Percentiles rank a stretch among this genome's conserved stretches.
These are phyloP conservation scores for Musa schizocarpa DNA, from an alignment of 176 grass and related monocot genomes.

Conservation along the genomic window DNA sequence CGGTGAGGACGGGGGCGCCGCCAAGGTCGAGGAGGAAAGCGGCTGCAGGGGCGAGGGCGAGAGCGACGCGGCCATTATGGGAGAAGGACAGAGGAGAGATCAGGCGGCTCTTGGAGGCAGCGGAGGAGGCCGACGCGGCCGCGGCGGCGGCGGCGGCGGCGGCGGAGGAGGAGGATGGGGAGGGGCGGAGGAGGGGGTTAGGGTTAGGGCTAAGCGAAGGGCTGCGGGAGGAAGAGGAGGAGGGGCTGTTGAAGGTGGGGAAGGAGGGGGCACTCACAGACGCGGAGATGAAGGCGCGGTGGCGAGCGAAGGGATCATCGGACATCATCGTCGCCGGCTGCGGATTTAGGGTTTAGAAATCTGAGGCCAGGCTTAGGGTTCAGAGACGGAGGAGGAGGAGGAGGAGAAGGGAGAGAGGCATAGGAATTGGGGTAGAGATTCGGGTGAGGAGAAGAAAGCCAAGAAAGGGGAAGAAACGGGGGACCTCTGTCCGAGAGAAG, in stretches of 20 bases:
- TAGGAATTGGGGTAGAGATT: not conserved
- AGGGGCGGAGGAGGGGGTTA: constrained; percentile 34
- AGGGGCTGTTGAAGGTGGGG: constrained; percentile 42
- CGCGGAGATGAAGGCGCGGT: constrained; percentile 63
- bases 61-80: constrained; percentile 60
- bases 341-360: constrained; percentile 50
- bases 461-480: no score
- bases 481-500: no score
- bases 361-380: constrained; percentile 17
- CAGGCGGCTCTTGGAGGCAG: constrained; percentile 11
- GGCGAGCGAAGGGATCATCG: constrained; percentile 42
- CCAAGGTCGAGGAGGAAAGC: constrained; percentile 91
- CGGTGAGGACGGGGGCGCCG: constrained; percentile 58
- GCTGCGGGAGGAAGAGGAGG: constrained; percentile 29
- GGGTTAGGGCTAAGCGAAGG: constrained; percentile 50
- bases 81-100: constrained; percentile 43
- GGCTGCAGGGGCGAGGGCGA: constrained; percentile 59
- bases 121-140: not conserved
- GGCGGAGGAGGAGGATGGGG: constrained; percentile 29
- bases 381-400: no score
- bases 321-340: constrained; percentile 43
- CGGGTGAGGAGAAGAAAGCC: no score
- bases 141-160: constrained; percentile 18
- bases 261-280: constrained; percentile 48
- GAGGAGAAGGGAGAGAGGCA: constrained; percentile 4